phyloP scores from a whole-genome alignment of 2,329 filamentous ascomycete species.

The Paraconiothyrium brasiliense region DNA sequence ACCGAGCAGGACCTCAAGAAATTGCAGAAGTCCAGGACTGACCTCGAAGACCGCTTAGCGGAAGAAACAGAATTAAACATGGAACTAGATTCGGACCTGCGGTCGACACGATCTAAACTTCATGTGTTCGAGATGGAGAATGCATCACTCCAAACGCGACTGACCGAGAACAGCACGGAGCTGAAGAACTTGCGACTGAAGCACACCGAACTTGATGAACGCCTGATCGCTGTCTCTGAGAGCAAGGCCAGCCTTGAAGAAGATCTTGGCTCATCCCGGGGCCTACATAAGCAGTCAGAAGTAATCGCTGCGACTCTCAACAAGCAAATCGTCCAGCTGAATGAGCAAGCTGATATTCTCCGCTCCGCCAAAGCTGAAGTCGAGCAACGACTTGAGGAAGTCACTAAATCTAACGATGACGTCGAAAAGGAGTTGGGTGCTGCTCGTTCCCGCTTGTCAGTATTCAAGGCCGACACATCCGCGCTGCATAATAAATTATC shows the following conservation, averaged over 20 bases:
- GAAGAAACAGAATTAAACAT: slow-evolving; percentile 23
- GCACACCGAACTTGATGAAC: slow-evolving; percentile 24
- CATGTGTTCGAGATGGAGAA: slow-evolving; percentile 30
- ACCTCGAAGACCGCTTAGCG: slow-evolving; percentile 29
- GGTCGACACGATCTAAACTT: slow-evolving; percentile 24
- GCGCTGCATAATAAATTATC: slow-evolving; percentile 16
- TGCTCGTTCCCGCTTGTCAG: slow-evolving; percentile 21
- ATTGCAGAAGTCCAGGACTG: slow-evolving; percentile 25
- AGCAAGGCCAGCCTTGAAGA: slow-evolving; percentile 20
- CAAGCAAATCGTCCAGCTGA: not conserved
- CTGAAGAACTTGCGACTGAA: slow-evolving; percentile 27
- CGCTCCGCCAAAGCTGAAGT: slow-evolving; percentile 3
- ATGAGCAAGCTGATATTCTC: slow-evolving; percentile 11
- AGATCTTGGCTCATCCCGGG: slow-evolving; percentile 16
- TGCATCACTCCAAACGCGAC: slow-evolving; percentile 28
- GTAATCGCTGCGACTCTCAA: slow-evolving; percentile 21
- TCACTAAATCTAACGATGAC: slow-evolving; percentile 10
- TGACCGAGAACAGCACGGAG: slow-evolving; percentile 24
- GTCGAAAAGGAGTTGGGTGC: slow-evolving; percentile 23
- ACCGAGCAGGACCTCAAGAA: slow-evolving; percentile 31
- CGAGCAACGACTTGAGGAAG: slow-evolving; percentile 12
- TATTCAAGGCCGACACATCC: slow-evolving; percentile 21
- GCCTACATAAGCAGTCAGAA: slow-evolving; percentile 18
- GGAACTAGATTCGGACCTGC: slow-evolving; percentile 33
- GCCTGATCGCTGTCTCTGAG: slow-evolving; percentile 11